phyloP scores from a whole-genome alignment of 2,329 filamentous ascomycete species.

The Fusarium compactum region DNA sequence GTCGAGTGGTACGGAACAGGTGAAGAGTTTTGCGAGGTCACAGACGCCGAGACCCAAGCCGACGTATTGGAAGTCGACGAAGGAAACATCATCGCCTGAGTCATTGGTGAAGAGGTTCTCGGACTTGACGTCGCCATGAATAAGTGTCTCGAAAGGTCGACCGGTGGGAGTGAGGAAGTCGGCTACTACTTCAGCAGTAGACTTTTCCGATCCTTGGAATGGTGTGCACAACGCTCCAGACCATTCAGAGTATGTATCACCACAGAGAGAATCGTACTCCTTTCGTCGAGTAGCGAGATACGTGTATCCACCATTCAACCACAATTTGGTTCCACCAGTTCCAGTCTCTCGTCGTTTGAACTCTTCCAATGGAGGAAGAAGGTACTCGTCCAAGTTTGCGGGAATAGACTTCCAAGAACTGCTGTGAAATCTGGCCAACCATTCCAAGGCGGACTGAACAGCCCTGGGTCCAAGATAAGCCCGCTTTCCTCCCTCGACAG shows the following conservation, averaged over 20 bases:
- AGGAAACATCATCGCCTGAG: slow-evolving; percentile 64
- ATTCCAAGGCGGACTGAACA: slow-evolving; percentile 67
- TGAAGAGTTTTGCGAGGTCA: slow-evolving; percentile 75
- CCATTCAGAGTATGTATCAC: slow-evolving; percentile 67
- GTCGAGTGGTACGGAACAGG: slow-evolving; percentile 69
- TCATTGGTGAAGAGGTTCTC: slow-evolving; percentile 73
- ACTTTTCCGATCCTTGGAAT: slow-evolving; percentile 39
- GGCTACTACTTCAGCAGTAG: slow-evolving; percentile 66
- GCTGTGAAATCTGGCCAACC: slow-evolving; percentile 72
- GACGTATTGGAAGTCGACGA: slow-evolving; percentile 78
- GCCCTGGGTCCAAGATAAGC: slow-evolving; percentile 60
- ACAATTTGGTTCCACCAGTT: slow-evolving; percentile 54
- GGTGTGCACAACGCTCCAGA: slow-evolving; percentile 60
- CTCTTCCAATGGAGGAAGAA: slow-evolving; percentile 70
- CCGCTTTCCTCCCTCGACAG: slow-evolving; percentile 68
- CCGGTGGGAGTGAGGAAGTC: slow-evolving; percentile 61
- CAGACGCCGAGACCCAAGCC: slow-evolving; percentile 73
- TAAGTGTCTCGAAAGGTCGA: slow-evolving; percentile 64
- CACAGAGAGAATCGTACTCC: slow-evolving; percentile 64
- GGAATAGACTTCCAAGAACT: slow-evolving; percentile 60
- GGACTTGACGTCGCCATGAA: slow-evolving; percentile 78
- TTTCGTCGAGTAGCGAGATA: slow-evolving; percentile 72
- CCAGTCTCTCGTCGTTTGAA: slow-evolving; percentile 44
- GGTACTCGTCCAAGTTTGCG: slow-evolving; percentile 50
- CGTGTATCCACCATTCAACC: slow-evolving; percentile 77